Evolutionary conservation across 768 basidiomycete species (phyloP), one percentile per base, ranked within the genome.

Genomic region (Suillus placidus): DNA sequence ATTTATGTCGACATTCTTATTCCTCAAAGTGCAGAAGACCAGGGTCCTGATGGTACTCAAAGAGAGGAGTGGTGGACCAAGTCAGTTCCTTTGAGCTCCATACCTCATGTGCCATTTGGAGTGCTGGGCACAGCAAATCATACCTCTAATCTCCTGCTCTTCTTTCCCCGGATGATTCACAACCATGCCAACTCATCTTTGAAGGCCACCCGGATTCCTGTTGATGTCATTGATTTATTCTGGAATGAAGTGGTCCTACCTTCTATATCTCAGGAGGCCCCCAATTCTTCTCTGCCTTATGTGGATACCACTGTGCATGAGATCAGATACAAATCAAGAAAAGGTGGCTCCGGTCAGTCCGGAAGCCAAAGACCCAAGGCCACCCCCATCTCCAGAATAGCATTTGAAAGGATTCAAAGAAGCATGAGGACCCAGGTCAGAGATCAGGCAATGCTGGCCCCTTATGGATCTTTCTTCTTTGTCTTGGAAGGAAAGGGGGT

Each of bases 81-180:
- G 16, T 56, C 37, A 2, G 63, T 71, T 8, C 51, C 71, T 0
- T 12, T 69, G 0, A 60, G 30, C 40, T 35, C 43, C 0, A 67
- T 72, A 1, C 66, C 66, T 4, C 63, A 71, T 20, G 47, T 62
- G 0, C 7, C 16, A 23, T 61, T 71, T 55, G 64, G 66, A 1
- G 23, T 37, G 4, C 23, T 71, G 0, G 30, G 38, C 1, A 57
- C n/a, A 47, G 47, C 0, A n/a, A 54, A 1, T 47, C 61, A 57
- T 26, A 63, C 0, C 2, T 70, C 2, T 1, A 57, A 18, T 8
- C 32, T 64, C 0, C 68, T 65, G 1, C 68, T 71, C 0, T 52
- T 45, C 18, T 71, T 71, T 49, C 63, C 69, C 0, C 0, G 34
- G 0, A 71, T 71, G 61, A 68, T 71, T 9, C 67, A 71, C 2